Conservation (phyloP, 352 stramenopile genomes). For the Phytophthora europaea region DNA sequence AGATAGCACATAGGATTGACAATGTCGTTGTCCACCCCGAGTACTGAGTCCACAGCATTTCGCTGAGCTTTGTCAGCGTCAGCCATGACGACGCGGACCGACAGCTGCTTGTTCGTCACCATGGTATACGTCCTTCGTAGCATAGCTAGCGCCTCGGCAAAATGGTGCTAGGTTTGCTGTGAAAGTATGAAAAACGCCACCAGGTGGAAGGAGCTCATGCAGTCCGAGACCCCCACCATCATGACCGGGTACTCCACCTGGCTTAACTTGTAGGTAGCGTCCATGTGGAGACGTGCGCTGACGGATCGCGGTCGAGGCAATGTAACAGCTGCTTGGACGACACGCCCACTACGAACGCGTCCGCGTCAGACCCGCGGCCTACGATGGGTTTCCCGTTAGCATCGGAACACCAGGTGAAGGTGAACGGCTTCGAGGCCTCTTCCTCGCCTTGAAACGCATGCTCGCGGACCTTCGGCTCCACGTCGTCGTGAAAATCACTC, state of each 20-base stretch:
- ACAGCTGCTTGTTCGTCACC: neutral
- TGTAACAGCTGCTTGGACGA: constrained; percentile 3
- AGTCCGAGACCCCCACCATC: constrained; percentile 33
- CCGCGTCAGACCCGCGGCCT: constrained; percentile 8
- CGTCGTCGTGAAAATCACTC: constrained; percentile 16
- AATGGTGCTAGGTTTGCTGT: constrained; percentile 3
- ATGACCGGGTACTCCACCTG: constrained; percentile 25
- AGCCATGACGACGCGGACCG: neutral
- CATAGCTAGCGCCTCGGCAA: constrained; percentile 1
- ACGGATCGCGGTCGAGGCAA: constrained; percentile 1
- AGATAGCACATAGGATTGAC: constrained; percentile 17
- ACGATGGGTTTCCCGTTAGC: neutral
- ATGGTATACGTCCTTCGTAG: neutral
- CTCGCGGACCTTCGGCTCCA: neutral
- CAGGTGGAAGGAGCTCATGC: constrained; percentile 25
- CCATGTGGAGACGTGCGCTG: constrained; percentile 20
- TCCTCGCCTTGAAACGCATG: constrained; percentile 3
- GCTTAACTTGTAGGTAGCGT: constrained; percentile 34
- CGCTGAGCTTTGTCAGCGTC: constrained; percentile 11
- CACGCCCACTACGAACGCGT: constrained; percentile 10
- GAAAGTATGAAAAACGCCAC: constrained; percentile 26
- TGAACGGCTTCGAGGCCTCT: constrained; percentile 5
- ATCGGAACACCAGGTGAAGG: constrained; percentile 5
- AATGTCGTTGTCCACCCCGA: neutral
- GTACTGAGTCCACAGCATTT: neutral